These are phyloP conservation scores for Diaporthe sp. DNA, from an alignment of 2,329 filamentous ascomycete species.

Conservation along the genomic window DNA sequence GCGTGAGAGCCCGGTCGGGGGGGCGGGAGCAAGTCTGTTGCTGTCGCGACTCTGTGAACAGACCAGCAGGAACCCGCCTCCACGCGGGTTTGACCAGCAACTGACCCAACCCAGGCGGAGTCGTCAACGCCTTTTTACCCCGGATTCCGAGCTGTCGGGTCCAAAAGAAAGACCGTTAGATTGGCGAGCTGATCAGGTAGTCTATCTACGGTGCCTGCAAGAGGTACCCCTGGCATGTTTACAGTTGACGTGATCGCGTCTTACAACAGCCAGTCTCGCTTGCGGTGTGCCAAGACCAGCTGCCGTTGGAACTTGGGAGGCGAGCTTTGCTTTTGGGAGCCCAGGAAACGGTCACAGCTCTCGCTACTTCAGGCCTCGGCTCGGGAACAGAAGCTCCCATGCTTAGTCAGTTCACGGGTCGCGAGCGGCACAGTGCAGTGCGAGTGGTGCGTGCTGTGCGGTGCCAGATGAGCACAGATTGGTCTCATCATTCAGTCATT, in stretches of 20 bases:
- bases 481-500: slow-evolving; percentile 26
- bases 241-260: neutral
- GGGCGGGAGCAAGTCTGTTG: neutral
- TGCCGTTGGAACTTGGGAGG: neutral
- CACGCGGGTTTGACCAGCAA: neutral
- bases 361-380: neutral
- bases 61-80: neutral
- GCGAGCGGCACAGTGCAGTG: neutral
- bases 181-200: neutral
- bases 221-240: neutral
- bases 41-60: neutral
- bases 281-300: neutral
- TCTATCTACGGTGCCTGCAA: neutral
- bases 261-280: neutral
- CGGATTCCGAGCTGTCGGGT: slow-evolving; percentile 15
- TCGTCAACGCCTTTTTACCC: neutral
- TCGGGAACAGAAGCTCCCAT: neutral
- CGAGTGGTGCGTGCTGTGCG: neutral
- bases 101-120: neutral
- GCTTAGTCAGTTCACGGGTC: neutral
- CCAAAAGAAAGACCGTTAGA: neutral
- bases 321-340: too few relatives aligned
- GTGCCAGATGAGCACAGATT: slow-evolving; percentile 8
- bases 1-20: neutral
- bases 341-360: neutral